Percentiles rank a stretch among this genome's conserved stretches.
Conservation (phyloP, 2,329 filamentous ascomycete genomes). For the Seiridium cupressi region DNA sequence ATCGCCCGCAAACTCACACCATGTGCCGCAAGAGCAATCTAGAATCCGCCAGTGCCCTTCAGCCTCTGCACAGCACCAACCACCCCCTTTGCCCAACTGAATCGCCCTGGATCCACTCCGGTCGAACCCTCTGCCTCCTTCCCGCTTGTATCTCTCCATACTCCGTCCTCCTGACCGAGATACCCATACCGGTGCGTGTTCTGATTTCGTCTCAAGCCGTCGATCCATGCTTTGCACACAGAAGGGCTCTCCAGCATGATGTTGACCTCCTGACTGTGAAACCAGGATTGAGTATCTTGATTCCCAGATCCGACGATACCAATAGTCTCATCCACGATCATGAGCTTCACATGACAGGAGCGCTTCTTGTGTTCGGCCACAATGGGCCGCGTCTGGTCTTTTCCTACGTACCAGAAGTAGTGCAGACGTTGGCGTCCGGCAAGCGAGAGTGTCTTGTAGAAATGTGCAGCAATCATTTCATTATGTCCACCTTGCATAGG, state of each 20-base stretch:
- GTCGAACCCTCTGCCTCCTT: constrained; percentile 38
- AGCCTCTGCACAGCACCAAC: constrained; percentile 25
- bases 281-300: constrained; percentile 80
- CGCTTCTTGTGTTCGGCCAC: constrained; percentile 64
- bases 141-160: constrained; percentile 57
- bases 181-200: constrained; percentile 62
- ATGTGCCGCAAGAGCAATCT: not conserved
- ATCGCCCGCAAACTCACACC: too few relatives aligned
- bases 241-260: constrained; percentile 66
- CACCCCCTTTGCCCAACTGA: constrained; percentile 23
- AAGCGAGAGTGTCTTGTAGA: constrained; percentile 54
- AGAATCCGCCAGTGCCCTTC: constrained; percentile 26
- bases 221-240: constrained; percentile 63
- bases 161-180: constrained; percentile 52
- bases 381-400: constrained; percentile 68
- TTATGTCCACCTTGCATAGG: constrained; percentile 76
- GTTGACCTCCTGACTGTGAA: constrained; percentile 75
- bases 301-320: constrained; percentile 76
- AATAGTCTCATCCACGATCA: constrained; percentile 69
- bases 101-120: constrained; percentile 50
- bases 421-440: constrained; percentile 50
- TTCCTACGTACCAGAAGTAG: constrained; percentile 70
- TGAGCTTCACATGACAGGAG: constrained; percentile 74
- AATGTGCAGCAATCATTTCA: constrained; percentile 62
- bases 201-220: constrained; percentile 62